phyloP scores from a whole-genome alignment of 2,329 filamentous ascomycete genomes.

The Bimuria novae-zelandiae region DNA sequence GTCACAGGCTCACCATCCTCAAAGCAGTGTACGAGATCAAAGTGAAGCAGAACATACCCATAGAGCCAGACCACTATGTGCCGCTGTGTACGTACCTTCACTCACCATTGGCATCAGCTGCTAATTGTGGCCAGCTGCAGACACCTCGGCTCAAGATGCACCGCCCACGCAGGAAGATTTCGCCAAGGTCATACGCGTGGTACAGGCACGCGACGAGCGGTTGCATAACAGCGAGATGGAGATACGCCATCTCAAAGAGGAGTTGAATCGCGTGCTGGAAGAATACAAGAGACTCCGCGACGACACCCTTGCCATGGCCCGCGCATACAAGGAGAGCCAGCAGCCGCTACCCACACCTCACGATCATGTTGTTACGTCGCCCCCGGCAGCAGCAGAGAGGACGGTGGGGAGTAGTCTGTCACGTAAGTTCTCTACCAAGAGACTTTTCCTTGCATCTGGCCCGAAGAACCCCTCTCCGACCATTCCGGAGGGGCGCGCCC shows the following conservation, averaged over 20 bases:
- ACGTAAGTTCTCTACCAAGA: constrained; percentile 59
- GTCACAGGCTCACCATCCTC: constrained; percentile 90
- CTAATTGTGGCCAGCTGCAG: constrained; percentile 68
- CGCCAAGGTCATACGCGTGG: constrained; percentile 84
- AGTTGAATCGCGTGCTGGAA: constrained; percentile 62
- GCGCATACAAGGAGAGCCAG: constrained; percentile 87
- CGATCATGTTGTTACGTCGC: constrained; percentile 42
- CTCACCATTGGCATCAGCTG: neutral
- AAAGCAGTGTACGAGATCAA: constrained; percentile 98
- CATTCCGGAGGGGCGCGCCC: constrained; percentile 49
- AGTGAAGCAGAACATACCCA: constrained; percentile 85
- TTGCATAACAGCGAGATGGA: constrained; percentile 84
- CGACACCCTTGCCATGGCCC: constrained; percentile 87
- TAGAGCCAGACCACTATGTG: constrained; percentile 92
- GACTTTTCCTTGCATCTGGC: constrained; percentile 54
- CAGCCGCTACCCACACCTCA: constrained; percentile 74
- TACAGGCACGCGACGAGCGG: constrained; percentile 87
- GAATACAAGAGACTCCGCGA: constrained; percentile 88
- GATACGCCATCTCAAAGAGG: constrained; percentile 70
- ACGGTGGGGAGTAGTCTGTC: constrained; percentile 53
- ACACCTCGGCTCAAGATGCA: constrained; percentile 82
- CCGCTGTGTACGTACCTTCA: constrained; percentile 73
- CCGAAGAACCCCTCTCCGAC: constrained; percentile 58
- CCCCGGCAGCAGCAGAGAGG: constrained; percentile 41
- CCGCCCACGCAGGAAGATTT: constrained; percentile 93